phyloP scores from a whole-genome alignment of 805 yeast species.

The Komagataella pastoris region DNA sequence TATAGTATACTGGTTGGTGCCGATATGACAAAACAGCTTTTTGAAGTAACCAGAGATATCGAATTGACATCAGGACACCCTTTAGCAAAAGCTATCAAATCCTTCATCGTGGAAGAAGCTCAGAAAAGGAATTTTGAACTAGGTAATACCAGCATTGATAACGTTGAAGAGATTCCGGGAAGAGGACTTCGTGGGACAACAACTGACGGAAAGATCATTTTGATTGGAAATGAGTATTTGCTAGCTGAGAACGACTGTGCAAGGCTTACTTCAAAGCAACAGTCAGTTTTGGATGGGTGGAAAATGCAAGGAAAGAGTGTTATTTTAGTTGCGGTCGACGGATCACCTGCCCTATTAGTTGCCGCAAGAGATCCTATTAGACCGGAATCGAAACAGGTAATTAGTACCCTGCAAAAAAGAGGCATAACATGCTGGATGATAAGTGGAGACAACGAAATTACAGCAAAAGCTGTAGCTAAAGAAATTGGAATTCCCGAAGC shows the following conservation, averaged over 20 bases:
- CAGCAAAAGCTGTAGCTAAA: conserved; percentile 55
- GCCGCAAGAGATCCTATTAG: conserved; percentile 51
- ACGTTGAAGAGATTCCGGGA: conserved; percentile 43
- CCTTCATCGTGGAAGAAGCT: conserved; percentile 16
- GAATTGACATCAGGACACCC: conserved; percentile 62
- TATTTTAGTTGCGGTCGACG: conserved; percentile 34
- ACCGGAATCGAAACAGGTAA: conserved; percentile 41
- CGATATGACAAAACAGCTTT: conserved; percentile 12
- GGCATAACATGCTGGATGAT: conserved; percentile 60
- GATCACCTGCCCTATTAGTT: conserved; percentile 28
- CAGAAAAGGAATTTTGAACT: conserved; percentile 6
- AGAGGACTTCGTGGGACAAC: conserved; percentile 39
- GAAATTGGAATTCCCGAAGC: conserved; percentile 41
- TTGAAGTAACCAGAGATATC: conserved; percentile 42
- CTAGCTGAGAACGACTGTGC: conserved; percentile 32
- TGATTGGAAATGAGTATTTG: conserved; percentile 50
- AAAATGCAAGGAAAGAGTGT: conserved; percentile 53
- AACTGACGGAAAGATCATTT: conserved; percentile 17
- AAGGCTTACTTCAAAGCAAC: conserved; percentile 19
- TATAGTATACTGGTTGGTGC: conserved; percentile 16
- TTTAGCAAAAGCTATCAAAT: conserved; percentile 42
- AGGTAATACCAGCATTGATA: conserved; percentile 25
- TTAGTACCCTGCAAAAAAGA: conserved; percentile 22
- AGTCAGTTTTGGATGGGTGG: conserved; percentile 32
- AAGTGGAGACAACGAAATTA: conserved; percentile 57